Percentiles rank a stretch among this genome's conserved stretches.
phyloP scores from a whole-genome alignment of 345 rosid genomes.

The Populus alba region DNA sequence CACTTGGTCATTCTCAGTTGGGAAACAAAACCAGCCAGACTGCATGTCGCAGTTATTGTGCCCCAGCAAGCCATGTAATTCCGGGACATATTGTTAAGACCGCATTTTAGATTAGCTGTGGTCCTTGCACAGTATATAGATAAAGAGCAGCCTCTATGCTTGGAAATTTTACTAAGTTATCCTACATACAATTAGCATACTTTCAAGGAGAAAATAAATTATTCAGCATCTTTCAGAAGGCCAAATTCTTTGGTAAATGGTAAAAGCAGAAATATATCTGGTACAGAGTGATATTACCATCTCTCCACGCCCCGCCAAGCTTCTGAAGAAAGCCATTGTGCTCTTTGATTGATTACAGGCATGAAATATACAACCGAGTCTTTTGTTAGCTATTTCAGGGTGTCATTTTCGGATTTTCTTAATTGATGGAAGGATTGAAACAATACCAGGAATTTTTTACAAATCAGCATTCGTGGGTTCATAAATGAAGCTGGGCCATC shows the following conservation, averaged over 20 bases:
- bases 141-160: too few species aligned
- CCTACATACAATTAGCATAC: too few species aligned
- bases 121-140: too few species aligned
- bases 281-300: neutral
- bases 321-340: neutral
- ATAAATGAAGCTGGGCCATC: neutral
- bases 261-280: neutral
- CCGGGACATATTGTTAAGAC: too few species aligned
- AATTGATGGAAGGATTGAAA: neutral
- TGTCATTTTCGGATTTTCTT: slow-evolving; percentile 8
- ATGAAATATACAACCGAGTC: neutral
- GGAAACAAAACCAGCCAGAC: too few species aligned
- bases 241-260: neutral
- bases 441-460: slow-evolving; percentile 12
- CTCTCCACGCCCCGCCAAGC: neutral
- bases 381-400: slow-evolving; percentile 16
- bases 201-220: too few species aligned
- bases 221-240: neutral
- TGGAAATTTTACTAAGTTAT: too few species aligned
- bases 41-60: too few species aligned
- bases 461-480: slow-evolving; percentile 5
- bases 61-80: too few species aligned
- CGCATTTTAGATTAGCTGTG: too few species aligned
- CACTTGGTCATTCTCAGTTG: too few species aligned
- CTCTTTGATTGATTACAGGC: neutral